Evolutionary conservation across 2,329 filamentous ascomycete species (phyloP).

Genomic region (Colletotrichum incanum): DNA sequence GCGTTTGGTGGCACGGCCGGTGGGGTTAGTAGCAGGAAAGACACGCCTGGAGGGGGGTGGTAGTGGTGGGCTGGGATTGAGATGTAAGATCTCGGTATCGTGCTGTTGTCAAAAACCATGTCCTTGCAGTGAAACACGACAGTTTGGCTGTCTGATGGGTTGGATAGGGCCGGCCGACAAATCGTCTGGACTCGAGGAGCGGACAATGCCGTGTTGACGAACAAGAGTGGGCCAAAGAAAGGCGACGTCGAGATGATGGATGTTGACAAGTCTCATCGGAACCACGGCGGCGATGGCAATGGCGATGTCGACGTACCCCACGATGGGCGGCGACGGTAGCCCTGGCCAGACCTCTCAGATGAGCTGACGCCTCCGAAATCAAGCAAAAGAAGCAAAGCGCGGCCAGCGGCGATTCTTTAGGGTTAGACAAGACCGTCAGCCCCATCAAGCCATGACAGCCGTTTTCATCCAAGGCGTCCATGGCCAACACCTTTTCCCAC

Average conservation of each 20-base stretch:
- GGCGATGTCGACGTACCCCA: constrained; percentile 1
- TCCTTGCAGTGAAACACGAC: constrained; percentile 15
- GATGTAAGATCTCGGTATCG: constrained; percentile 13
- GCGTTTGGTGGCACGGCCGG: constrained; percentile 1
- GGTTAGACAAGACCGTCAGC: constrained; percentile 16
- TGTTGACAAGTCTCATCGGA: neutral
- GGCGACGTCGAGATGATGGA: neutral
- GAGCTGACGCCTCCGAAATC: neutral
- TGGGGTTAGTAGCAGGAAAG: constrained; percentile 13
- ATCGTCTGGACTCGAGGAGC: neutral
- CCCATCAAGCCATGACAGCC: constrained; percentile 15
- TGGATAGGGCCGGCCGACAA: neutral
- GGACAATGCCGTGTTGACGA: neutral
- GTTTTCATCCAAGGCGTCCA: constrained; percentile 39
- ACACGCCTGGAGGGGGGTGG: neutral
- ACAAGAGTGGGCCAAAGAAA: neutral
- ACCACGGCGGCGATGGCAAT: neutral
- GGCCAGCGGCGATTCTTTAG: neutral
- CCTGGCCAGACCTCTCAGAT: neutral
- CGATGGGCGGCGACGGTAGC: neutral
- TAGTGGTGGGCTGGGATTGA: constrained; percentile 14
- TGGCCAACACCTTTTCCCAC: constrained; percentile 9
- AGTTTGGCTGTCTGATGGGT: neutral
- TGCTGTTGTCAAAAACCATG: constrained; percentile 20
- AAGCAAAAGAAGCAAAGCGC: neutral